Evolutionary conservation across 78 protist genomes (phyloP), one percentile per base, ranked within the genome.

Genomic region (Trichosphaerium sp.): DNA sequence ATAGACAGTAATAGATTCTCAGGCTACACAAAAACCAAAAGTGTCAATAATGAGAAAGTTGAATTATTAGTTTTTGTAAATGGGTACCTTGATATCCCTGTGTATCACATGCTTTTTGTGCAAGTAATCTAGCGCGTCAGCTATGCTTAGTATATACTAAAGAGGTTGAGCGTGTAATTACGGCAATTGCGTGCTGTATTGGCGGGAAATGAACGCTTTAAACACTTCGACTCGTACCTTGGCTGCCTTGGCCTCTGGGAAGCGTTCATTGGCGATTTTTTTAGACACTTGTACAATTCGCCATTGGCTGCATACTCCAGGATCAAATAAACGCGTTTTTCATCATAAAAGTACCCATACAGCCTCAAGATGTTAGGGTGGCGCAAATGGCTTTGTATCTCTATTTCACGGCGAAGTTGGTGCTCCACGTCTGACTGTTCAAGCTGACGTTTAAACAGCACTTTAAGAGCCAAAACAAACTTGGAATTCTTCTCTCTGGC

Each of bases 261-360:
- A 92, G 29, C 41, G 0, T 25, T 38, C 41, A 10, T 29, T n/a
- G n/a, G n/a, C n/a, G n/a, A 59, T 26, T 48, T 42, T 34, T 69
- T 62, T 44, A 96, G 80, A 44, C 76, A 85, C 57, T 89, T 76
- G 74, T 75, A 94, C 14, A 92, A 75, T 65, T 95, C 98, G 11
- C 99, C 99, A n/a, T 73, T 43, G 7, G 90, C 74, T 4, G 96
- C 95, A 55, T 81, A 96, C 62, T 97, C 99, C n/a, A 97, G 79
- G 28, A 95, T 87, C 12, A 97, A 77, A 65, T 77, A 95, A 15
- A 97, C 92, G 10, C 91, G 62, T 31, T 38, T 49, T 23, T 80
- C 68, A 71, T 95, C 99, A 69, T 91, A 78, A 48, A 95, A 97
- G 61, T 94, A 90, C 15, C 97, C 98, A 55, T 66, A 92, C 26